Evolutionary conservation across 805 yeast species (phyloP), one percentile per base, ranked within the genome.

Genomic region (Pichia gijzeniarum): DNA sequence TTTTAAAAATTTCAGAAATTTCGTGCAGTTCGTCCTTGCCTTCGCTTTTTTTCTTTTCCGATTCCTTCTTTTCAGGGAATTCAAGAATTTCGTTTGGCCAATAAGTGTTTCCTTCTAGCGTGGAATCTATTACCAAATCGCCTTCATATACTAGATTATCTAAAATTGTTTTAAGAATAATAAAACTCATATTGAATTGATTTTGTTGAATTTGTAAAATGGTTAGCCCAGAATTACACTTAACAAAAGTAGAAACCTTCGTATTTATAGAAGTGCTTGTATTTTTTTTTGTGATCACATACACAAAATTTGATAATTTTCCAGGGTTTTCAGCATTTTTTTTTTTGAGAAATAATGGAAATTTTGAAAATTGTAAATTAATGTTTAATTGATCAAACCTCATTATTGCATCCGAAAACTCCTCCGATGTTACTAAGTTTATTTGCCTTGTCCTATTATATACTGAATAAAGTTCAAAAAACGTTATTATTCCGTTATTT

Each of bases 401-500:
- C 25, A 4, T 17, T 36, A 87, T 73, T 0, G 95, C 80, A 38
- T 74, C 75, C 41, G 64, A 70, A 41, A 91, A 66, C 52, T 87
- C 95, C 20, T 62, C 63, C 1, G 96, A 86, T 1, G 86, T 72
- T 1, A 90, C 73, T 35, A 88, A 69, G 40, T 82, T 82, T 8
- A 78, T 70, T 2, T 87, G 79, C 52, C 85, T 70, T 0, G 82
- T 72, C 48, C 83, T 69, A 53, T 84, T 84, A 63, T 79, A 84
- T 21, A 77, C 51, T 0, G 82, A 77, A 60, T 72, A 85, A 17
- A 84, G 57, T 53, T 84, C 91, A 41, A 76, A 72, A 30, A 83
- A 53, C 0, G 87, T 71, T 13, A 84, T 67, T 17, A 80, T 66
- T 2, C 85, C 86, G 38, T 82, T 81, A 40, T 72, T 73, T 31